Evolutionary conservation across 805 yeast species (phyloP), one percentile per base, ranked within the genome.

Genomic region (Saccharomycopsis sp.): DNA sequence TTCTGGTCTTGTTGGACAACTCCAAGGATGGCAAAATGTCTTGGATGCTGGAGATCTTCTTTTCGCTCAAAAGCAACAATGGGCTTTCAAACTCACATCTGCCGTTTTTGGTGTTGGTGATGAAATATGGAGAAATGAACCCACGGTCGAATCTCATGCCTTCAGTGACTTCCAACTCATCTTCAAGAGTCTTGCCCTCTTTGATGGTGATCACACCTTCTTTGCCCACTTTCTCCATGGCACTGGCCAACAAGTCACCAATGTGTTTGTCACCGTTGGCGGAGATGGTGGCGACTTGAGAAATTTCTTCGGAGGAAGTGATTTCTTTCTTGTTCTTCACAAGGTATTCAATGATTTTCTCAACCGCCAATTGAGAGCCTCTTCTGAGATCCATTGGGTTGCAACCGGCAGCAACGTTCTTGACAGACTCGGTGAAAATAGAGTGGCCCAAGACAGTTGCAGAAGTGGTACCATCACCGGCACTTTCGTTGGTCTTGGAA

Each of bases 81-180:
- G 98, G 97, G 66, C 83, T 85, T 68, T 86, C 95, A 51, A 89
- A 83, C 68, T 88, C 96, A 45, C 85, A 94, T 70, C 89, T 92
- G 58, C 92, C 95, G 42, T 65, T 71, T 69, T 87, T 92, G 58
- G 95, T 75, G 62, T 88, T 87, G 53, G 96, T 86, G 65, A 88
- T 86, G 65, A 89, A 89, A 71, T 92, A 88, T 36, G 97, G 96
- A 34, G 95, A 85, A 58, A 89, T 85, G 73, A 75, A 92, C 54
- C 97, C 97, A 59, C 97, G 84, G 69, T 87, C 96, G 60, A 92
- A 89, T 68, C 89, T 80, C 95, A 89, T 86, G 67, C 98, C 98
- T 69, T 89, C 96, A 50, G 88, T 92, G 48, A 89, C 94, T 67
- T 88, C 96, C 54, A 89, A 76, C 64, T 86, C 95, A 62, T 89